Conservation (phyloP, 495 filamentous ascomycete species). For the Penicillium samsonianum region DNA sequence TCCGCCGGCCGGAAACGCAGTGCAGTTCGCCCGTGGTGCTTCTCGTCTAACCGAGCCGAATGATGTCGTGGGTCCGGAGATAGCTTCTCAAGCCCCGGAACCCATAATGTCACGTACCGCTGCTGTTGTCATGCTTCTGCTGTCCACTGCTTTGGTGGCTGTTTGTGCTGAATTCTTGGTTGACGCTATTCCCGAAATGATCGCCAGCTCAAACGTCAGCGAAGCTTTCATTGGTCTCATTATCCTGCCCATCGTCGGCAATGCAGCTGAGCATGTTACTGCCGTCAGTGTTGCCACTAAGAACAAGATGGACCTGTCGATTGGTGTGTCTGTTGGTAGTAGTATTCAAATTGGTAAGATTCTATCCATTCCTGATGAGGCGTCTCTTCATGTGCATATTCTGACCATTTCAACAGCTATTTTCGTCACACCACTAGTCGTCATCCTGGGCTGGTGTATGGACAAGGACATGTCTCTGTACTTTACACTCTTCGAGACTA, state of each 20-base stretch:
- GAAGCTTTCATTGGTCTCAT: conserved; percentile 87
- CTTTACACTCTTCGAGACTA: conserved; percentile 91
- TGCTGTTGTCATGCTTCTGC: conserved; percentile 70
- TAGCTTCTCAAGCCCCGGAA: conserved; percentile 48
- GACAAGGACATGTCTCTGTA: conserved; percentile 81
- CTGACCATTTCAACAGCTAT: conserved; percentile 59
- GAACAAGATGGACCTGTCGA: conserved; percentile 96
- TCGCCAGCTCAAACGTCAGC: conserved; percentile 62
- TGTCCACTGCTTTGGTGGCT: conserved; percentile 78
- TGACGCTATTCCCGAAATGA: conserved; percentile 72
- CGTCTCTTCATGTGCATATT: not conserved
- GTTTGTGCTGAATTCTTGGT: conserved; percentile 88
- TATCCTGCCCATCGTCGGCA: conserved; percentile 86
- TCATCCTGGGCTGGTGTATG: conserved; percentile 87
- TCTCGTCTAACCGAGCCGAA: conserved; percentile 30
- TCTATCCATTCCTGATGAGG: not conserved
- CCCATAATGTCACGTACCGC: conserved; percentile 70
- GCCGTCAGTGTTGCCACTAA: conserved; percentile 85
- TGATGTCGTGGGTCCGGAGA: conserved; percentile 27
- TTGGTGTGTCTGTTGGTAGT: conserved; percentile 84
- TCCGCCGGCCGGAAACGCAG: conserved; percentile 41
- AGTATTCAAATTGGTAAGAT: conserved; percentile 69
- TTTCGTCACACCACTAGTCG: conserved; percentile 85
- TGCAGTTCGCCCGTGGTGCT: conserved; percentile 43
- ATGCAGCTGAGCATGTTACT: conserved; percentile 90